A percentile compares a stretch with the other conserved stretches of the same genome.
phyloP scores from a whole-genome alignment of 495 filamentous ascomycete genomes.

The Rostrohypoxylon terebratum region DNA sequence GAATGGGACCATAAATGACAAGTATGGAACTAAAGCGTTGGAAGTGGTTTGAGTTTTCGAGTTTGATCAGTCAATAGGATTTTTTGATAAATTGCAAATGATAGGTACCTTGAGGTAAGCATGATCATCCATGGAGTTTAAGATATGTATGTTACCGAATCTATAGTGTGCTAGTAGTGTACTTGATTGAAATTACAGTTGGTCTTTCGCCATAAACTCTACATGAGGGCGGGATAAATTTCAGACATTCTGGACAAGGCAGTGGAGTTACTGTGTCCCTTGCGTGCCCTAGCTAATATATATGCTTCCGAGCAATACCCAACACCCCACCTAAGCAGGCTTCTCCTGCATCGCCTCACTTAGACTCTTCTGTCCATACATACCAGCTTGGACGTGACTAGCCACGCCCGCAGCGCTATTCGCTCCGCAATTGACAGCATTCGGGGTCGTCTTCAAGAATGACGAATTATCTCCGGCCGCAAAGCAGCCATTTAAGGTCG shows the following conservation, averaged over 20 bases:
- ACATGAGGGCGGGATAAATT: not conserved
- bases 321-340: not conserved
- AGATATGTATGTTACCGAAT: not conserved
- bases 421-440: conserved; percentile 7
- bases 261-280: not conserved
- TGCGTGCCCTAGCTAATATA: not conserved
- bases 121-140: not conserved
- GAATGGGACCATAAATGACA: not conserved
- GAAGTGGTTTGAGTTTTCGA: not conserved
- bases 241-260: not conserved
- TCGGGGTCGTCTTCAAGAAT: conserved; percentile 18
- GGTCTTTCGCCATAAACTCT: not conserved
- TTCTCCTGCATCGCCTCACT: conserved; percentile 13
- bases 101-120: not conserved
- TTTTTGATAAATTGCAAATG: not conserved
- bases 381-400: conserved; percentile 14
- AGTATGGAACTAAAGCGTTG: not conserved
- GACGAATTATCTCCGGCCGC: conserved; percentile 43
- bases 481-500: conserved; percentile 41
- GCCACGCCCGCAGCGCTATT: conserved; percentile 24
- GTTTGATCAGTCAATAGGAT: not conserved
- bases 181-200: not conserved
- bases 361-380: conserved; percentile 21
- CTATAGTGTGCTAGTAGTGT: not conserved
- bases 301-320: not conserved